phyloP scores from a whole-genome alignment of 225 moss, liverwort and hornwort species.

The Marchantia paleacea region DNA sequence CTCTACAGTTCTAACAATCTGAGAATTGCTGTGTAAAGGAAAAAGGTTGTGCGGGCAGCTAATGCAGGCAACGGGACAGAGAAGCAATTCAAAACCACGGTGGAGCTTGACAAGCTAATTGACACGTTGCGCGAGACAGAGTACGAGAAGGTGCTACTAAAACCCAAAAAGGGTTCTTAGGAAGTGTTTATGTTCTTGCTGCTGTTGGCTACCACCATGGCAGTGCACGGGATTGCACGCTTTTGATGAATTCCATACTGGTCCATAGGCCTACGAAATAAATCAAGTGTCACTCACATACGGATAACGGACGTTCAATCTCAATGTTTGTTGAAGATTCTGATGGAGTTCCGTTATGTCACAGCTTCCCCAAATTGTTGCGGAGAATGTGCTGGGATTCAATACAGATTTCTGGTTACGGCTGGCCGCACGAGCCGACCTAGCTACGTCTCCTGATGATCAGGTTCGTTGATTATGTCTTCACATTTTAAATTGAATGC shows the following conservation, averaged over 20 bases:
- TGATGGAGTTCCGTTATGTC: background rate
- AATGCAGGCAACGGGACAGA: slow-evolving; percentile 55
- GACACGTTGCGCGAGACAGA: slow-evolving; percentile 69
- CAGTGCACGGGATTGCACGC: no score
- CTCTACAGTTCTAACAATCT: background rate
- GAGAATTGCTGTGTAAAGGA: slow-evolving; percentile 41
- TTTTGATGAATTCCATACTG: no score
- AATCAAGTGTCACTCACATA: background rate
- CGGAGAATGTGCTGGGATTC: slow-evolving; percentile 87
- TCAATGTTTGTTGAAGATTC: background rate
- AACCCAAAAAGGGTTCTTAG: background rate
- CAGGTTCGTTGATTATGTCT: slow-evolving; percentile 36
- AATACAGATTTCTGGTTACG: slow-evolving; percentile 94
- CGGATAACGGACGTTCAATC: background rate
- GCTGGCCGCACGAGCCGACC: slow-evolving; percentile 82
- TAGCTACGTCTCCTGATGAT: slow-evolving; percentile 63
- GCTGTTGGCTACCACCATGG: no score
- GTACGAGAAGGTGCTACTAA: slow-evolving; percentile 48
- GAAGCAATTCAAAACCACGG: slow-evolving; percentile 69
- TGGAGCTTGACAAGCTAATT: slow-evolving; percentile 79
- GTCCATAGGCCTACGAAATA: no score
- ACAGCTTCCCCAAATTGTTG: slow-evolving; percentile 77
- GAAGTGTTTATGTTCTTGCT: no score
- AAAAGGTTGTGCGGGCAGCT: slow-evolving; percentile 38
- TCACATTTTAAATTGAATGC: background rate